These are phyloP conservation scores for Leersia perrieri DNA, from an alignment of 176 grass and related monocot species.

Conservation along the genomic window DNA sequence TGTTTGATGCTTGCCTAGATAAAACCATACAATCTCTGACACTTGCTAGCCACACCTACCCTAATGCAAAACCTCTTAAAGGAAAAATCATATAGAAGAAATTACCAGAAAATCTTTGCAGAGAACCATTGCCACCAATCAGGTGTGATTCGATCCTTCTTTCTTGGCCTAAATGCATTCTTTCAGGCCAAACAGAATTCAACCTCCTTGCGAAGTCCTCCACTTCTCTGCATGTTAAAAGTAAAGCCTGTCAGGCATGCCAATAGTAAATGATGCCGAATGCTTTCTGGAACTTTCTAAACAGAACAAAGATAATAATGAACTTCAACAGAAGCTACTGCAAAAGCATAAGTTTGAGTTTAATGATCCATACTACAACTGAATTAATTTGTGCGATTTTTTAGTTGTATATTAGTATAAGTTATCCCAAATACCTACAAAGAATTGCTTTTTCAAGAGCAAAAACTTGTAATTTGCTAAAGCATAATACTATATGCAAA, in stretches of 20 bases:
- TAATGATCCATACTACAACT: background rate
- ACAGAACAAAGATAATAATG: background rate
- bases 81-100: background rate
- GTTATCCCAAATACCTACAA: background rate
- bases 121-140: constrained; percentile 54
- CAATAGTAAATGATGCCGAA: constrained; percentile 1
- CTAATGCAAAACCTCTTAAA: constrained; percentile 9
- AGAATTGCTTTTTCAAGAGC: background rate
- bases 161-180: constrained; percentile 83
- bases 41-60: background rate
- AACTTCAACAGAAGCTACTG: background rate
- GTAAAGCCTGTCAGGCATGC: constrained; percentile 24
- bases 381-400: background rate
- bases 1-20: constrained; percentile 9
- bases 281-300: background rate
- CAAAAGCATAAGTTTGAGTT: background rate
- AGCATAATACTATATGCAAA: background rate
- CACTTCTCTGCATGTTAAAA: constrained; percentile 76
- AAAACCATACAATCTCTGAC: background rate
- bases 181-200: constrained; percentile 94
- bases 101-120: constrained; percentile 48
- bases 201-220: constrained; percentile 96
- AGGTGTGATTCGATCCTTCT: constrained; percentile 60
- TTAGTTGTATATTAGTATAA: background rate
- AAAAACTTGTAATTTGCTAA: background rate